phyloP scores from a whole-genome alignment of 1,284 basidiomycete genomes.

The Melanopsichium pennsylvanicum region DNA sequence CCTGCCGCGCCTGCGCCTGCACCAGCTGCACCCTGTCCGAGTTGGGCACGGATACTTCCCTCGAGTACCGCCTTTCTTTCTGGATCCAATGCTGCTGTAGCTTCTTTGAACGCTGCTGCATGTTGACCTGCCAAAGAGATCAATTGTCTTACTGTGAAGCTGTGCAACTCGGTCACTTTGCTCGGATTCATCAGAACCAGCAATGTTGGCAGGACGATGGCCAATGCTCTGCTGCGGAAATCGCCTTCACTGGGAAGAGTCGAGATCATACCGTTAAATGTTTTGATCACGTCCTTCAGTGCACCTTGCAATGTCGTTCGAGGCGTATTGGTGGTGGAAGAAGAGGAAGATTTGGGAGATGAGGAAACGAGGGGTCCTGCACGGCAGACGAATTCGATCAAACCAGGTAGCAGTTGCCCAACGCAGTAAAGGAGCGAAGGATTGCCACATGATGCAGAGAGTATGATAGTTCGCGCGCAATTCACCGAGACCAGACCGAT shows the following conservation, averaged over 20 bases:
- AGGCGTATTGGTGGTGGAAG: not conserved
- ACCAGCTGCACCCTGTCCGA: constrained; percentile 5
- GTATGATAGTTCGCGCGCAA: constrained; percentile 79
- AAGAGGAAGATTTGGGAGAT: no score
- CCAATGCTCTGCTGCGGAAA: constrained; percentile 72
- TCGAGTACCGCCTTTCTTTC: constrained; percentile 76
- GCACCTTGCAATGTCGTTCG: constrained; percentile 70
- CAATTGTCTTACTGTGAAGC: constrained; percentile 77
- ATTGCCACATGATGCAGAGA: constrained; percentile 69
- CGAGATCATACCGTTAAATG: constrained; percentile 73
- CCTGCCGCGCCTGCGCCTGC: not conserved
- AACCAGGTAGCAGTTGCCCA: constrained; percentile 77
- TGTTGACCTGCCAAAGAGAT: constrained; percentile 78
- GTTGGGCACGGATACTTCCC: constrained; percentile 70
- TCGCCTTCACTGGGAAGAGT: constrained; percentile 28
- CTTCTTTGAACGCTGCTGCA: constrained; percentile 85
- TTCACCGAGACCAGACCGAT: constrained; percentile 84
- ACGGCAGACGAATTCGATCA: constrained; percentile 80
- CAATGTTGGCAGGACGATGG: constrained; percentile 80
- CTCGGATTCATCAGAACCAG: constrained; percentile 73
- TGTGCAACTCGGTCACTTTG: constrained; percentile 70
- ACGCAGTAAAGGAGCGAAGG: constrained; percentile 77
- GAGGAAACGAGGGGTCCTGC: constrained; percentile 46
- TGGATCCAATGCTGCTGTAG: constrained; percentile 75
- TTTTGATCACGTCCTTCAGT: constrained; percentile 81